Evolutionary conservation across 2,329 filamentous ascomycete species (phyloP).

Genomic region (Fusarium protoensiforme): DNA sequence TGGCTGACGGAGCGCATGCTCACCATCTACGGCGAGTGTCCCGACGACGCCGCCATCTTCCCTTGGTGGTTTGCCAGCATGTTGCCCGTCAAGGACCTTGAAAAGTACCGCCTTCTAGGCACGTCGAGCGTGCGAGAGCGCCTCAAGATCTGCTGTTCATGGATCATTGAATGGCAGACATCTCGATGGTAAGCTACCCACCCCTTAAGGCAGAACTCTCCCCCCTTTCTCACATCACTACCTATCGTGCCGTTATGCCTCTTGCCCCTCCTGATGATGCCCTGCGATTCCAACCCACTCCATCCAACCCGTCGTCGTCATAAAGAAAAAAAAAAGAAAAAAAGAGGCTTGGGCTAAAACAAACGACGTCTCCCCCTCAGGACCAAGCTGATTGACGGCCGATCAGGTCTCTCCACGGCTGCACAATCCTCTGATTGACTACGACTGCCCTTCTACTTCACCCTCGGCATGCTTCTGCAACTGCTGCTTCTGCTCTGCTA

Average conservation of each 20-base stretch:
- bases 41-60: conserved; percentile 79
- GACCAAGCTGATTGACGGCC: conserved; percentile 42
- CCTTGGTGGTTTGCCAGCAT: conserved; percentile 93
- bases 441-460: conserved; percentile 25
- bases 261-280: neutral
- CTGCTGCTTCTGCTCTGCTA: conserved; percentile 31
- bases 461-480: conserved; percentile 26
- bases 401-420: conserved; percentile 46
- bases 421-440: conserved; percentile 46
- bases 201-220: neutral
- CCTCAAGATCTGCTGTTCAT: conserved; percentile 83
- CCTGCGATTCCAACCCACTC: neutral
- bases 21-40: conserved; percentile 80
- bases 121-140: conserved; percentile 82
- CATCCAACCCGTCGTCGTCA: conserved; percentile 10
- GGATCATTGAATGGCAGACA: conserved; percentile 79
- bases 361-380: conserved; percentile 30
- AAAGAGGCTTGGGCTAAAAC: conserved; percentile 34
- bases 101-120: conserved; percentile 81
- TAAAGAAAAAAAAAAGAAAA: conserved; percentile 1
- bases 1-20: conserved; percentile 82
- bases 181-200: conserved; percentile 74
- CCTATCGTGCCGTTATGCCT: neutral
- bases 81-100: conserved; percentile 78
- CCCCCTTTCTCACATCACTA: neutral